Conservation (phyloP, 768 basidiomycete species). For the Suillus decipiens region DNA sequence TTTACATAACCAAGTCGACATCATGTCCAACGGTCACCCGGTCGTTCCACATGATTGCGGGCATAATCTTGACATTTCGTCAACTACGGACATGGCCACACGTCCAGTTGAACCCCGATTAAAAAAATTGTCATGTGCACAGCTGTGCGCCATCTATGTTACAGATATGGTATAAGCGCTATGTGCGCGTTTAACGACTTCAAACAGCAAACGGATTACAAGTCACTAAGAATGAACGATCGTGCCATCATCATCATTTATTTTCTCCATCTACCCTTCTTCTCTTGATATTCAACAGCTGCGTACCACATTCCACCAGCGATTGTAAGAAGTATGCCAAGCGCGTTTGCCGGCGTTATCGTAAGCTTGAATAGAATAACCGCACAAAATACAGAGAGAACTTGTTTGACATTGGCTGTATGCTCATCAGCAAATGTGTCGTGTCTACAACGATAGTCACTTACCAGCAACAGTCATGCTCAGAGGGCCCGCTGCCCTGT, state of each 20-base stretch:
- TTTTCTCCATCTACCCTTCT: constrained; percentile 25
- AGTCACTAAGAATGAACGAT: no score
- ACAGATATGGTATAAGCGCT: not conserved
- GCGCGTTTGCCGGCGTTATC: constrained; percentile 75
- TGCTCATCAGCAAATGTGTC: constrained; percentile 13
- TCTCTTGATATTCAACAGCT: constrained; percentile 61
- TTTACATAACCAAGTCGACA: no score
- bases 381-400: constrained; percentile 82
- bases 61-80: not conserved
- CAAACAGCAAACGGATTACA: not conserved
- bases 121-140: not conserved
- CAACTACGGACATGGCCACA: not conserved
- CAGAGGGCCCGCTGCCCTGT: constrained; percentile 85
- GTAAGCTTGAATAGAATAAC: constrained; percentile 82
- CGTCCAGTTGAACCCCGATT: not conserved
- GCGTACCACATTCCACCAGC: constrained; percentile 85
- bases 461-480: constrained; percentile 89
- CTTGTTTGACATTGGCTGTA: constrained; percentile 89
- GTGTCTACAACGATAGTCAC: constrained; percentile 24
- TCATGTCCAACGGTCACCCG: no score
- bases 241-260: not conserved
- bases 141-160: not conserved
- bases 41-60: no score
- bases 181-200: not conserved
- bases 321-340: constrained; percentile 85